Evolutionary conservation across 139 green algal species (phyloP).

Genomic region (Volvox reticuliferus): DNA sequence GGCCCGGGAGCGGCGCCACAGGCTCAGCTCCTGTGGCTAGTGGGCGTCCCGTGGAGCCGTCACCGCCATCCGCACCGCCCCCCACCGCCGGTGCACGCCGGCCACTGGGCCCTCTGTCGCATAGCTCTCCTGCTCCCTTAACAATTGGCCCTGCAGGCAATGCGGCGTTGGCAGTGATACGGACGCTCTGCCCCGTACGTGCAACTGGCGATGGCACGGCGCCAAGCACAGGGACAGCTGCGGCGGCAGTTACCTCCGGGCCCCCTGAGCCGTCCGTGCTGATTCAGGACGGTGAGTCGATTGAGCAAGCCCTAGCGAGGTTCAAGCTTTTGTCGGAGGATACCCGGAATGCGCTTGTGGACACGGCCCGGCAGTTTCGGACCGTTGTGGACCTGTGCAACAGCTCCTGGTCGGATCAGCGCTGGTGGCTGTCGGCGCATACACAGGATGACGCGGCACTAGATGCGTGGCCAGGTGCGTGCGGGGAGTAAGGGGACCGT

Average conservation of each 20-base stretch:
- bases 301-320: constrained; percentile 15
- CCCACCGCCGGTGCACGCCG: not conserved
- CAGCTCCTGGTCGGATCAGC: constrained; percentile 35
- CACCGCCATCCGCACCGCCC: not conserved
- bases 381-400: constrained; percentile 6
- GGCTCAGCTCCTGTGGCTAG: too few species aligned
- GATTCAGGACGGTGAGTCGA: constrained; percentile 21
- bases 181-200: too few species aligned
- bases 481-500: not conserved
- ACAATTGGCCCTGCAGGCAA: too few species aligned
- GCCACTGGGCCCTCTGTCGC: not conserved
- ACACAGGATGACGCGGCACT: constrained; percentile 25
- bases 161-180: too few species aligned
- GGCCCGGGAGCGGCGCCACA: not conserved
- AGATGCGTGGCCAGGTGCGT: constrained; percentile 22
- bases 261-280: not conserved
- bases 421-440: constrained; percentile 42
- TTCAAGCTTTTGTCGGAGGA: constrained; percentile 3
- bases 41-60: not conserved
- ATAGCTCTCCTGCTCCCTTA: not conserved
- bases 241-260: not conserved
- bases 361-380: constrained; percentile 30
- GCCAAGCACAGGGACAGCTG: not conserved
- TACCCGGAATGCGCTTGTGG: not conserved
- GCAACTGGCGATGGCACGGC: too few species aligned